Base-by-base conservation (phyloP, 169 alveolate genomes). In the Eimeria falciformis region DNA sequence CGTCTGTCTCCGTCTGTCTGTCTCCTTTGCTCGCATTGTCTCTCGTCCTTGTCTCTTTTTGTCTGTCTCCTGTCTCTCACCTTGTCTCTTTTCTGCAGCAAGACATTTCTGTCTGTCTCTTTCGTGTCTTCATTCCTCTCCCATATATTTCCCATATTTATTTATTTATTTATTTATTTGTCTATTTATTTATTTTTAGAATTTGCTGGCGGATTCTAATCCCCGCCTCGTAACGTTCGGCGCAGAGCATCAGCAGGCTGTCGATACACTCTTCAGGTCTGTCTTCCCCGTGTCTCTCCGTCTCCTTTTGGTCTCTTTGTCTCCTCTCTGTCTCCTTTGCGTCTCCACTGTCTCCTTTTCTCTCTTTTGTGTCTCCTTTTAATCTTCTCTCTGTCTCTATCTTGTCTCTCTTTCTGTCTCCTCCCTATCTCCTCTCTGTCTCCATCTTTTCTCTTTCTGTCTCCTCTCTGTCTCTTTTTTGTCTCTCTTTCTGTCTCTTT, bases 201-300 rank as follows among this genome's bases (percentile, higher is more conserved):
- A 66, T 23, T 23, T 85, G 7, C 73, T 85, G 56, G 58, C 92
- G 0, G 92, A 85, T 11, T 85, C 92, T 3, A 85, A 85, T 33
- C 92, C 92, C 5, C 71, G 81, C 25, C 84, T 66, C 27, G 84
- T 68, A 29, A 53, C 92, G 43, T 85, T 85, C 73, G 92, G 92
- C 69, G 92, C 40, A 12, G 68, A 65, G 37, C 92, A 85, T 43
- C 92, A 85, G 69, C 92, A 85, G 55, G 92, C 92, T 21, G 37
- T 69, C 23, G 92, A 85, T 40, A 85, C 92, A 0, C 73, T 85
- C 27, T 85, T 85, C 78, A 40, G 73, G 83, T 85, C 21, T 21
- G 82, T 71, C 82, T 27, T 33, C 27, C 78, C 47, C 69, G 50
- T 65, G 55, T 83, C 6, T 79, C n/a, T n/a, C n/a, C n/a, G n/a